Evolutionary conservation across 805 yeast genomes (phyloP).

Genomic region (Wickerhamiella parazyma): DNA sequence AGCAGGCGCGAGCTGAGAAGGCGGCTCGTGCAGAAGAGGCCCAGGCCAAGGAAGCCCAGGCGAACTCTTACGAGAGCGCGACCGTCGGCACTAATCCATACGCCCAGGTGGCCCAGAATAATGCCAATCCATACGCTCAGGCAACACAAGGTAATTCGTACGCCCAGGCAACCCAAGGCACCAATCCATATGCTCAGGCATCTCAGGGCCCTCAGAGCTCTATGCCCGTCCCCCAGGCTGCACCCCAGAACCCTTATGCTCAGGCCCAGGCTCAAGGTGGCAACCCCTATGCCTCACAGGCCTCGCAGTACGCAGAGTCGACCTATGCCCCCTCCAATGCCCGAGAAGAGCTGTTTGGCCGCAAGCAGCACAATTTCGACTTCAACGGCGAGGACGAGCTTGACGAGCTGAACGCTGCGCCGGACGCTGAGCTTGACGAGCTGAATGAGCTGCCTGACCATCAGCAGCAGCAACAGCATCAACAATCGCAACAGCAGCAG

Average conservation of each 20-base stretch:
- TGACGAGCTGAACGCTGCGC: constrained; percentile 6
- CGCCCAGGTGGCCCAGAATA: constrained; percentile 23
- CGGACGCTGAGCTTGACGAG: constrained; percentile 5
- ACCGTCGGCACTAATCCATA: constrained; percentile 25
- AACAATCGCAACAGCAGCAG: constrained; percentile 9
- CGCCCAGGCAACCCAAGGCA: too few relatives aligned
- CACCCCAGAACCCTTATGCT: constrained; percentile 16
- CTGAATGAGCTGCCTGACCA: constrained; percentile 5
- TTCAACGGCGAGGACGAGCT: constrained; percentile 10
- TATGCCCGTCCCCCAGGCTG: too few relatives aligned
- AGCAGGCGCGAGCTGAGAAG: constrained; percentile 2
- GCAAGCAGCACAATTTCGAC: neutral
- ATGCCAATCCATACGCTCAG: constrained; percentile 7
- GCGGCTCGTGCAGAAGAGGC: neutral
- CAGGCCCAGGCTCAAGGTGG: neutral
- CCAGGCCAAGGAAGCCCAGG: neutral
- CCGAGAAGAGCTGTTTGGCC: constrained; percentile 23
- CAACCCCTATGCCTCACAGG: constrained; percentile 16
- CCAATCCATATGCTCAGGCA: too few relatives aligned
- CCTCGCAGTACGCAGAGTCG: constrained; percentile 1
- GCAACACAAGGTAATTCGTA: neutral
- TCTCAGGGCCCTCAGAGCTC: too few relatives aligned
- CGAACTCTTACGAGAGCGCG: constrained; percentile 8
- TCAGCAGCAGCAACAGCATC: neutral
- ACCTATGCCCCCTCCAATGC: constrained; percentile 11